A percentile compares a stretch with the other conserved stretches of the same genome.
Evolutionary conservation across 371 early-diverging fungal genomes (phyloP).

Genomic region (Enterocytospora artemiae): DNA sequence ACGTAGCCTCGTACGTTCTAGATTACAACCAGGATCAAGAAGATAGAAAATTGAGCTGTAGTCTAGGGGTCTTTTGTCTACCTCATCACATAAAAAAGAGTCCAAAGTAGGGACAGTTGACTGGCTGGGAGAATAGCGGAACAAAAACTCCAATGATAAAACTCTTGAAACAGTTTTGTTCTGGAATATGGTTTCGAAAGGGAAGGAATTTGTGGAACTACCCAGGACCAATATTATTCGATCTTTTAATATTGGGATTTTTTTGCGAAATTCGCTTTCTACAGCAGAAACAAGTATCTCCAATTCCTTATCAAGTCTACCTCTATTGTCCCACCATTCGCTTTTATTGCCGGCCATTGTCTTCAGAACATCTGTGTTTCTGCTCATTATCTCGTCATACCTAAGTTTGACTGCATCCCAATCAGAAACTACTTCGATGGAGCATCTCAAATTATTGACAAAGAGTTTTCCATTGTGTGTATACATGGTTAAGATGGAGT

Average conservation of each 20-base stretch:
- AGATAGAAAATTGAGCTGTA: slow-evolving; percentile 38
- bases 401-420: too few relatives aligned
- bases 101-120: not conserved
- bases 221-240: too few relatives aligned
- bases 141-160: slow-evolving; percentile 25
- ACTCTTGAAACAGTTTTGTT: too few relatives aligned
- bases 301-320: slow-evolving; percentile 26
- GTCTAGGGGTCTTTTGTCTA: not conserved
- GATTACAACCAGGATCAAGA: slow-evolving; percentile 50
- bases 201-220: too few relatives aligned
- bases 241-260: too few relatives aligned
- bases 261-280: too few relatives aligned
- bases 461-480: too few relatives aligned
- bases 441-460: too few relatives aligned
- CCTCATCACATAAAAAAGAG: too few relatives aligned
- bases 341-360: slow-evolving; percentile 8
- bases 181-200: too few relatives aligned
- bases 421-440: too few relatives aligned
- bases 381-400: slow-evolving; percentile 16
- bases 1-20: slow-evolving; percentile 33
- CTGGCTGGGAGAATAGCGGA: not conserved
- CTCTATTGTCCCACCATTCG: slow-evolving; percentile 46
- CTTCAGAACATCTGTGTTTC: slow-evolving; percentile 20
- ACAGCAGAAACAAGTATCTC: slow-evolving; percentile 8
- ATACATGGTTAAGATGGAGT: too few relatives aligned